Evolutionary conservation across 1,284 basidiomycete genomes (phyloP), one percentile per base, ranked within the genome.

Genomic region (Anthracocystis panici-leucophaei): DNA sequence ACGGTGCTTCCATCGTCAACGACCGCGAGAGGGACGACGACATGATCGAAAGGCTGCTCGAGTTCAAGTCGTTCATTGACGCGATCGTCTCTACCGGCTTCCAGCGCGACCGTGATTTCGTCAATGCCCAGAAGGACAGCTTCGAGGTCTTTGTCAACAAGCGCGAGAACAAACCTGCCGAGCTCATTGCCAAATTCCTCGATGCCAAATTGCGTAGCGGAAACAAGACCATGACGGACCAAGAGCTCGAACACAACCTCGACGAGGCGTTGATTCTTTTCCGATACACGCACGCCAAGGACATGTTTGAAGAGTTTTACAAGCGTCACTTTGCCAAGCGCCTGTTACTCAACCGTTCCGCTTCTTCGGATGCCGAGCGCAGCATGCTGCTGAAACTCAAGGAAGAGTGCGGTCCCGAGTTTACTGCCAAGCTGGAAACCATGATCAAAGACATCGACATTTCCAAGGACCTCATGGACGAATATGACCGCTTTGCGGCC

Each of bases 181-280:
- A 97, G 86, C 91, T 95, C 89, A 92, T 97, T 63, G 96, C 97
- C 12, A 95, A 94, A 83, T 91, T 93, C 82, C 88, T 98, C 44
- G 95, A 98, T 85, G 89, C 88, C 49, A 90, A 92, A 41, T 92
- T 98, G 90, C 89, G 94, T 45, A 90, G 90, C 64, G 95, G 95
- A 0, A 93, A 95, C 84, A 91, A 91, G 51, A 88, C 88, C 14
- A 88, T 89, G 67, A 90, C 89, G 11, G 93, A 95, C 66, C 87
- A 86, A 8, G 90, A 90, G 65, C 94, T 94, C 84, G 89, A 91
- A 64, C 86, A 86, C 2, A 86, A 90, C 52, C 87, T 99, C 49
- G 91, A 94, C 77, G 89, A 89, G n/a, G 92, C 91, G 7, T 88
- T 98, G 46, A 90, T 88, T 20, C 86, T 99, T 51, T 96, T 97